Conservation (phyloP, 805 yeast species). For the Kazachstania bromeliacearum region DNA sequence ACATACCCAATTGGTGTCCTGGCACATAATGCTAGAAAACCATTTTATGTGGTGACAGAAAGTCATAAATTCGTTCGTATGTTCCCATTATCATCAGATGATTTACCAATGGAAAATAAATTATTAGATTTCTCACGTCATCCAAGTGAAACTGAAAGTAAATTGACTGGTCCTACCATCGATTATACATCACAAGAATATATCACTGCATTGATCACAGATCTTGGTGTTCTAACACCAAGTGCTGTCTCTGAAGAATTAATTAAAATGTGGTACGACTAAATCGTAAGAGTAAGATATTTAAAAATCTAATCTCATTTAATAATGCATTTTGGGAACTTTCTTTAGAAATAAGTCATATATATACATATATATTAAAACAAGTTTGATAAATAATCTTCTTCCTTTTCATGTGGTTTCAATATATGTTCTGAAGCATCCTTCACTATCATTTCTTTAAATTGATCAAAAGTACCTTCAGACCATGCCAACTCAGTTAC, state of each 20-base stretch:
- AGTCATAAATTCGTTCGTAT: conserved; percentile 92
- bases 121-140: conserved; percentile 37
- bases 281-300: too few relatives aligned
- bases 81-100: conserved; percentile 90
- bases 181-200: conserved; percentile 96
- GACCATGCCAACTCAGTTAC: conserved; percentile 37
- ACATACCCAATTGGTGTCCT: conserved; percentile 90
- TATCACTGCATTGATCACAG: conserved; percentile 92
- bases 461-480: conserved; percentile 31
- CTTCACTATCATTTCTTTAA: conserved; percentile 17
- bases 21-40: conserved; percentile 84
- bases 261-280: conserved; percentile 97
- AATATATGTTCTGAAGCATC: conserved; percentile 19
- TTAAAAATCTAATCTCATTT: too few relatives aligned
- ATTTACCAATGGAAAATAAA: conserved; percentile 55
- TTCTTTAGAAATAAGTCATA: too few relatives aligned
- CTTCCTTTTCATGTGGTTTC: conserved; percentile 17
- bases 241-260: conserved; percentile 97
- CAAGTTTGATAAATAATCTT: conserved; percentile 21
- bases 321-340: too few relatives aligned
- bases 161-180: conserved; percentile 46
- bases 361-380: conserved; percentile 6
- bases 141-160: conserved; percentile 20
- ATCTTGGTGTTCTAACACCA: conserved; percentile 92
- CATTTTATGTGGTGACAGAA: conserved; percentile 89